These are phyloP conservation scores for Panellus pusillus DNA, from an alignment of 768 basidiomycete species.

Conservation along the genomic window DNA sequence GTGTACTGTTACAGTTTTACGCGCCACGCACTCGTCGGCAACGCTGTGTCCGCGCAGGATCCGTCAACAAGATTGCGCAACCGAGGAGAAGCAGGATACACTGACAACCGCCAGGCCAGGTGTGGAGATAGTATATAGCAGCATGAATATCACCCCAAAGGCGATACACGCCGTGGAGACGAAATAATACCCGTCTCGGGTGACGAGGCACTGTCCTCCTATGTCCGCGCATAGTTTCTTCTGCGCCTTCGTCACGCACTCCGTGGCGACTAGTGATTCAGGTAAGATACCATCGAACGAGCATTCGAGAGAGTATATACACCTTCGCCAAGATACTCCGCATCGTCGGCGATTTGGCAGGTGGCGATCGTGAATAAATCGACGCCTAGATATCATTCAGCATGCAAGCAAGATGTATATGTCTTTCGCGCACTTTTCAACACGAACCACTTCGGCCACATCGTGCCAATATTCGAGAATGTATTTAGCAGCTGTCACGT, in stretches of 20 bases:
- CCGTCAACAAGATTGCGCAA: not conserved
- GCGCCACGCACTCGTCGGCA: constrained; percentile 72
- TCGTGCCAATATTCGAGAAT: constrained; percentile 94
- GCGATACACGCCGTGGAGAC: constrained; percentile 74
- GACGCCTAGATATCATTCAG: constrained; percentile 52
- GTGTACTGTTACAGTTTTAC: constrained; percentile 46
- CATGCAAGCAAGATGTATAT: not conserved
- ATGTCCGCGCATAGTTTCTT: constrained; percentile 74
- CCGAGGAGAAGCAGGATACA: not conserved
- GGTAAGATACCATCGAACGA: not conserved
- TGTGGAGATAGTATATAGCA: constrained; percentile 82
- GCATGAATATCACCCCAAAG: constrained; percentile 70
- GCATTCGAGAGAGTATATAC: constrained; percentile 9
- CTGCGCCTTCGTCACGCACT: constrained; percentile 91
- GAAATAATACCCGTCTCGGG: constrained; percentile 90
- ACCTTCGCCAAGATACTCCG: constrained; percentile 59
- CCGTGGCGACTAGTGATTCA: constrained; percentile 52
- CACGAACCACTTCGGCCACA: constrained; percentile 97
- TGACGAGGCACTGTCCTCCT: constrained; percentile 77
- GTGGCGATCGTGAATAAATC: constrained; percentile 86
- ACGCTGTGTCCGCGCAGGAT: constrained; percentile 39
- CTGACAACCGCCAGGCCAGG: constrained; percentile 75
- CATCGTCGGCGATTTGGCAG: constrained; percentile 68
- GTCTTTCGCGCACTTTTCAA: constrained; percentile 62
- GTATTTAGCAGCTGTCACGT: constrained; percentile 81